phyloP scores from a whole-genome alignment of 2,329 filamentous ascomycete genomes.

The Beauveria varroae region DNA sequence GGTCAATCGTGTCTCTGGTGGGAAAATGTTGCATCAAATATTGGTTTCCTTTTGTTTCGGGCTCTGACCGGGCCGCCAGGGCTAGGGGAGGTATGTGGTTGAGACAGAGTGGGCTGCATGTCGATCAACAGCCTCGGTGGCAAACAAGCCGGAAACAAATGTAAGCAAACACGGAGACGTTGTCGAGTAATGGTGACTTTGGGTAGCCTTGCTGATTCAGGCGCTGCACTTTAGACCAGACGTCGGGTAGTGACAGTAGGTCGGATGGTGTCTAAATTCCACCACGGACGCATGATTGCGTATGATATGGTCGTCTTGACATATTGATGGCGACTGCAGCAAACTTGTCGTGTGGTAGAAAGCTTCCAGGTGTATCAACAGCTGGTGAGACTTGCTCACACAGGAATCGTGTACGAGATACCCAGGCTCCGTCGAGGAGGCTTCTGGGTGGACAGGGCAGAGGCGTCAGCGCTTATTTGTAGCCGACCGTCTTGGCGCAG shows the following conservation, averaged over 20 bases:
- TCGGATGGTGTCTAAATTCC: neutral
- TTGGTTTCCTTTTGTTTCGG: neutral
- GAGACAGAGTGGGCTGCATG: neutral
- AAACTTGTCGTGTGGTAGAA: neutral
- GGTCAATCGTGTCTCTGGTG: neutral
- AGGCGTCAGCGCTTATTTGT: constrained; percentile 38
- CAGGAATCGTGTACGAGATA: neutral
- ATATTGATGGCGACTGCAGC: neutral
- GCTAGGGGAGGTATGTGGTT: neutral
- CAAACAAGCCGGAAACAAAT: neutral
- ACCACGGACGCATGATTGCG: neutral
- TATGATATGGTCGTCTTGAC: neutral
- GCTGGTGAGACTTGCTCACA: neutral
- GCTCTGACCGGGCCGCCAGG: neutral
- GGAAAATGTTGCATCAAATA: neutral
- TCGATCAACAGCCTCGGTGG: neutral
- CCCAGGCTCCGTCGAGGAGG: neutral
- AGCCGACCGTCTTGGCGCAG: constrained; percentile 57
- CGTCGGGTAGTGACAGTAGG: neutral
- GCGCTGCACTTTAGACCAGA: neutral
- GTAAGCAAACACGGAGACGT: neutral
- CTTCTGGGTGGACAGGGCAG: neutral
- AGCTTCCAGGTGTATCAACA: neutral
- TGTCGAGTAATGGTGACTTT: neutral
- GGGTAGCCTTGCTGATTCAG: neutral